Percentiles rank a stretch among this genome's conserved stretches.
These are phyloP conservation scores for Coemansia sp. DNA, from an alignment of 192 early-diverging fungal species.

Conservation along the genomic window DNA sequence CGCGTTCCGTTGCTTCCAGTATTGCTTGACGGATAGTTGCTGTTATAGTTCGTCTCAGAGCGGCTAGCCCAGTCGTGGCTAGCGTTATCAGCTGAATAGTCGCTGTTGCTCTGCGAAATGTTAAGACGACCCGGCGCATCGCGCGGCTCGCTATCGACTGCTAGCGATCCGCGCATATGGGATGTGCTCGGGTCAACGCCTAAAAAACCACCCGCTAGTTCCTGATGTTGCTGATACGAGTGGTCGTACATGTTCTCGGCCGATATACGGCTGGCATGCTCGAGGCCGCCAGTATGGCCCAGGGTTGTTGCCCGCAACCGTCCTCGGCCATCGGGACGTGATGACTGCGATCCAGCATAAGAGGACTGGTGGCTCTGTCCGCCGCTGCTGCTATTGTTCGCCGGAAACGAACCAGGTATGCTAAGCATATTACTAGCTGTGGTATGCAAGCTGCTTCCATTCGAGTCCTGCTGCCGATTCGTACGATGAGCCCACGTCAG, in stretches of 20 bases:
- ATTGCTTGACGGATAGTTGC: constrained; percentile 16
- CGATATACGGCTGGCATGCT: neutral
- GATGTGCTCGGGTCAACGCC: constrained; percentile 57
- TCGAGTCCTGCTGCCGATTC: neutral
- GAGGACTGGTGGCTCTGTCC: constrained; percentile 12
- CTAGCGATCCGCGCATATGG: constrained; percentile 22
- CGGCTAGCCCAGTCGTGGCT: constrained; percentile 42
- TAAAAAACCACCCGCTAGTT: constrained; percentile 44
- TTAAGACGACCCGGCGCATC: constrained; percentile 49
- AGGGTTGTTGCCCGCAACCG: constrained; percentile 22
- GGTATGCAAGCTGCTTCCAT: neutral
- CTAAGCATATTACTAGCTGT: neutral
- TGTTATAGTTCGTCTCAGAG: constrained; percentile 25
- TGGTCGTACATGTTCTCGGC: constrained; percentile 9
- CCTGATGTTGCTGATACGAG: constrained; percentile 2
- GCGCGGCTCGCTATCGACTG: constrained; percentile 30
- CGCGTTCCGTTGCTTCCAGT: constrained; percentile 26
- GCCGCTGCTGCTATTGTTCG: constrained; percentile 2
- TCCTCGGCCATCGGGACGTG: constrained; percentile 9
- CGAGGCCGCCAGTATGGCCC: constrained; percentile 8
- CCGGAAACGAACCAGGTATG: constrained; percentile 36
- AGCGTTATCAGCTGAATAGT: constrained; percentile 28
- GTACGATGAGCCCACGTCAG: constrained; percentile 12
- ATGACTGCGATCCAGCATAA: constrained; percentile 11
- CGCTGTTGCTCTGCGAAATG: constrained; percentile 33